Conservation (phyloP, 108 stramenopile species). For the Ochromonas danica region DNA sequence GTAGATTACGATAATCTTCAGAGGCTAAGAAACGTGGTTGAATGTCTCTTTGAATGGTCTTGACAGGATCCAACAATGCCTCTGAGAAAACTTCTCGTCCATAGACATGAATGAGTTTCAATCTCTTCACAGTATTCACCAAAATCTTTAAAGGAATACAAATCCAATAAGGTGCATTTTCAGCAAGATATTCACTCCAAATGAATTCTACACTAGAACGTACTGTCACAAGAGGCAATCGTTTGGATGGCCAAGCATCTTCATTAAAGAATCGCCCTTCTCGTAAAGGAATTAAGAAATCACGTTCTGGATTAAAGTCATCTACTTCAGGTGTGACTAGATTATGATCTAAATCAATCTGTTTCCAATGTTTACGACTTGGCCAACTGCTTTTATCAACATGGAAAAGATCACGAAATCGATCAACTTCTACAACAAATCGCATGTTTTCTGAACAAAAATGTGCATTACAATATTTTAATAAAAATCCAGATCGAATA, state of each 20-base stretch:
- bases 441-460: slow-evolving; percentile 5
- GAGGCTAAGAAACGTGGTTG: neutral
- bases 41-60: neutral
- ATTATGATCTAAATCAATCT: neutral
- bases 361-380: too few relatives aligned
- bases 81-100: neutral
- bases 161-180: neutral
- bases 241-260: neutral
- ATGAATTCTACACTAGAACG: neutral
- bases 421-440: neutral
- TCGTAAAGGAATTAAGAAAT: neutral
- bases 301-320: neutral
- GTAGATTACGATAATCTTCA: neutral
- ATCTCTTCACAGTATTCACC: neutral
- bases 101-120: neutral
- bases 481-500: slow-evolving; percentile 6
- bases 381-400: too few relatives aligned
- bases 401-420: slow-evolving; percentile 12
- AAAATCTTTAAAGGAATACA: neutral
- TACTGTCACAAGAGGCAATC: neutral
- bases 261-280: neutral
- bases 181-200: neutral
- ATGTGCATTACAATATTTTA: neutral
- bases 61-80: neutral
- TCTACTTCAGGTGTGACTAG: neutral